These are phyloP conservation scores for Pseudonectria foliicola DNA, from an alignment of 2,329 filamentous ascomycete species.

Conservation along the genomic window DNA sequence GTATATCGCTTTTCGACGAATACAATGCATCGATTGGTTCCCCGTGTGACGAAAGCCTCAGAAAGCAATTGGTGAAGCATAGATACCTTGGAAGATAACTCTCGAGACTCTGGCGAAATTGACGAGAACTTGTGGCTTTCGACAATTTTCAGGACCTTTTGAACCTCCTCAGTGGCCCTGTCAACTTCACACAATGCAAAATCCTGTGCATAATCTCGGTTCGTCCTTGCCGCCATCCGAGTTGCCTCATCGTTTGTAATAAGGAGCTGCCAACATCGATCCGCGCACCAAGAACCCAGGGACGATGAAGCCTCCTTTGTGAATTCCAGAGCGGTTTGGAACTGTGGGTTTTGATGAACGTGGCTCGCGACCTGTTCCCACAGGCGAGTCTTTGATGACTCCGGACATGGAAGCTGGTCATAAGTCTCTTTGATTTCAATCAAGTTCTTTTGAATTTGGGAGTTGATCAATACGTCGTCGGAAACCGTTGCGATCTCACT, in stretches of 20 bases:
- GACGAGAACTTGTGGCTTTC: slow-evolving; percentile 39
- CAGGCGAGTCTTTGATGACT: slow-evolving; percentile 55
- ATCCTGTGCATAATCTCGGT: slow-evolving; percentile 25
- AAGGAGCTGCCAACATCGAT: slow-evolving; percentile 69
- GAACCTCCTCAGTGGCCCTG: slow-evolving; percentile 47
- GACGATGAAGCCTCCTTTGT: slow-evolving; percentile 54
- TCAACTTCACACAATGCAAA: slow-evolving; percentile 27
- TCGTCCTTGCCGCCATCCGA: slow-evolving; percentile 53
- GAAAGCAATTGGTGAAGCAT: slow-evolving; percentile 53
- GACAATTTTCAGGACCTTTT: slow-evolving; percentile 51
- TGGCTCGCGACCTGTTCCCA: slow-evolving; percentile 46
- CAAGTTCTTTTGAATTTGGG: slow-evolving; percentile 19
- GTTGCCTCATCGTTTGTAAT: slow-evolving; percentile 55
- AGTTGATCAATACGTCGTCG: slow-evolving; percentile 27
- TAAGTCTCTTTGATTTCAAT: slow-evolving; percentile 48
- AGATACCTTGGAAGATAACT: slow-evolving; percentile 68
- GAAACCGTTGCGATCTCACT: slow-evolving; percentile 73
- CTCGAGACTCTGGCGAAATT: slow-evolving; percentile 21
- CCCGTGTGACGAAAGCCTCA: slow-evolving; percentile 56
- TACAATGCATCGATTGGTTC: slow-evolving; percentile 60
- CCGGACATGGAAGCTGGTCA: slow-evolving; percentile 34
- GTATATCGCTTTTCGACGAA: slow-evolving; percentile 78
- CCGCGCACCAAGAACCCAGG: slow-evolving; percentile 78
- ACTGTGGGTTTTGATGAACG: slow-evolving; percentile 33
- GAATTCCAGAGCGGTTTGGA: slow-evolving; percentile 53